A percentile compares a stretch with the other conserved stretches of the same genome.
Conservation (phyloP, 306 rosid genomes). For the Gleditsia sinensis region DNA sequence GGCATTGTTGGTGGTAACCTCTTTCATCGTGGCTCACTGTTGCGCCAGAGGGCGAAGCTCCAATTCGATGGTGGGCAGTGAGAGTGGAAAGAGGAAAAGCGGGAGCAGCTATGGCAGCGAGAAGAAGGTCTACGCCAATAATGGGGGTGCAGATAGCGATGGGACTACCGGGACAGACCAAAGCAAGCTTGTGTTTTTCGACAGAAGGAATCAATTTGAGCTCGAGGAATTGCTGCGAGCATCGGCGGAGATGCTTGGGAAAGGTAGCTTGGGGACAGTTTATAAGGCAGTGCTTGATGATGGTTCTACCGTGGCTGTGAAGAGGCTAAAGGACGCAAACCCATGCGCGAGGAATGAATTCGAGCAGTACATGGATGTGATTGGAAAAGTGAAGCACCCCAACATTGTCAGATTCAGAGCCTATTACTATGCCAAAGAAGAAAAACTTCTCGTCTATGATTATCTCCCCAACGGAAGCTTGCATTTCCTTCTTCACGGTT, state of each 20-base stretch:
- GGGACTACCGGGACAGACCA: slow-evolving; percentile 72
- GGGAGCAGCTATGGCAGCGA: slow-evolving; percentile 76
- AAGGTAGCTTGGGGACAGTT: slow-evolving; percentile 96
- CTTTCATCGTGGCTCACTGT: slow-evolving; percentile 75
- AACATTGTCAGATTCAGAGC: slow-evolving; percentile 84
- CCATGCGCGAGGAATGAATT: slow-evolving; percentile 84
- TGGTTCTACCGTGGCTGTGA: slow-evolving; percentile 79
- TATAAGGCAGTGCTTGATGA: slow-evolving; percentile 88
- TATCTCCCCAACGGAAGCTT: slow-evolving; percentile 92
- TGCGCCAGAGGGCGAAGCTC: slow-evolving; percentile 62
- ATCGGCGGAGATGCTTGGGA: slow-evolving; percentile 98
- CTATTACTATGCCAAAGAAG: slow-evolving; percentile 91
- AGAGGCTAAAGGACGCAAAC: slow-evolving; percentile 87
- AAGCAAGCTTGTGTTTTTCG: slow-evolving; percentile 84
- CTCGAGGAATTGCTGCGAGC: slow-evolving; percentile 90
- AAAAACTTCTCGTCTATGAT: slow-evolving; percentile 92
- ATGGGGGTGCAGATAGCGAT: slow-evolving; percentile 73
- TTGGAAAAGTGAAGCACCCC: slow-evolving; percentile 79
- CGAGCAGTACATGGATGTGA: slow-evolving; percentile 92
- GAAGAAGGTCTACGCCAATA: slow-evolving; percentile 65
- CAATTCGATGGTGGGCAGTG: slow-evolving; percentile 61
- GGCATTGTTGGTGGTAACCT: slow-evolving; percentile 54
- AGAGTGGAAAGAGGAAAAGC: slow-evolving; percentile 73
- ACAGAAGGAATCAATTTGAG: slow-evolving; percentile 79
- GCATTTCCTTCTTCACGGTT: slow-evolving; percentile 93